Evolutionary conservation across 225 moss, liverwort and hornwort genomes (phyloP), one percentile per base, ranked within the genome.

Genomic region (Rhytidiadelphus loreus): DNA sequence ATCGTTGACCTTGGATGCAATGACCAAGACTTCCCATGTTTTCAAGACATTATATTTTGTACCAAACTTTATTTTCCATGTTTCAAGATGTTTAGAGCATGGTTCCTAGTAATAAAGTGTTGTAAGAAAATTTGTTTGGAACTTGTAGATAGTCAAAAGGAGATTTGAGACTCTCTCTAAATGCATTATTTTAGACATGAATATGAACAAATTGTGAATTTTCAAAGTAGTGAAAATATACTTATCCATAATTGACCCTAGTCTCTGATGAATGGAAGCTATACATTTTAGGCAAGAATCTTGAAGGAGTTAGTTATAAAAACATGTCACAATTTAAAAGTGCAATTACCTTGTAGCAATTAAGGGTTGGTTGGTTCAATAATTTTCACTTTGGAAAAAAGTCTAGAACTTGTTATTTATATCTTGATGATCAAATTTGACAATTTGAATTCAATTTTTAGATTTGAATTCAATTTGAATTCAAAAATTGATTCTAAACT

Each of bases 221-320:
- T 50, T 13, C 21, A 75, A 75, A 76, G 21, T 21, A 0, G 22
- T 52, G 6, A 35, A 76, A 13, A 74, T 8, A 21, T 1, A 0
- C 0, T 1, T 74, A 50, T 1, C 20, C 1, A 33, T 52, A 52
- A 35, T 52, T 0, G 0, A 22, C 0, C 2, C 3, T 76, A 23
- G 15, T 52, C 15, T 50, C 8, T 77, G 1, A 76, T 76, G 3
- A 76, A 52, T 76, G 3, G 5, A 76, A 2, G 11, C 13, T 13
- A 8, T 13, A 76, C 1, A 76, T 8, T 75, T 76, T 13, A 13
- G 7, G 12, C 20, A 48, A 48, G 12, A 74, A 50, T 48, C 52
- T 4, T 76, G 2, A 76, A 76, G 33, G 13, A 0, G 0, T 8
- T 75, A 12, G 8, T 29, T 44, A 26, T 44, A 28, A 2, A 28